Conservation (phyloP, 2,329 filamentous ascomycete species). For the Aspergillus intermedius region DNA sequence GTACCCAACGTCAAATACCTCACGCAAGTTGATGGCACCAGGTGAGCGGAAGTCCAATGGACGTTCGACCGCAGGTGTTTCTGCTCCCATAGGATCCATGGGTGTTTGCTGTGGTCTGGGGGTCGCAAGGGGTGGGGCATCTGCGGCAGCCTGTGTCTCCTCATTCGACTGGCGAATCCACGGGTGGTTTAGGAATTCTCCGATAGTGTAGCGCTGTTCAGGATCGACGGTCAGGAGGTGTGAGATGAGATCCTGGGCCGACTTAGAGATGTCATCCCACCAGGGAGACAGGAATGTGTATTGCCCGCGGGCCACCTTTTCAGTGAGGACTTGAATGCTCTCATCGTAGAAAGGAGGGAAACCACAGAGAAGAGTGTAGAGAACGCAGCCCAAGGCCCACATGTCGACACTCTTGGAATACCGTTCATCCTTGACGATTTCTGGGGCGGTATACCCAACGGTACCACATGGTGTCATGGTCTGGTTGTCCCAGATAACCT, state of each 20-base stretch:
- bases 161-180: slow-evolving; percentile 75
- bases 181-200: slow-evolving; percentile 86
- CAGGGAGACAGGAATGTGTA: slow-evolving; percentile 97
- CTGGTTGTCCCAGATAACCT: slow-evolving; percentile 95
- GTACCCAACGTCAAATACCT: slow-evolving; percentile 98
- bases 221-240: slow-evolving; percentile 93
- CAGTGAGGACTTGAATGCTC: slow-evolving; percentile 91
- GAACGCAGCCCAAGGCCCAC: slow-evolving; percentile 95
- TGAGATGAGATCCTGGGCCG: slow-evolving; percentile 86
- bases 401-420: slow-evolving; percentile 99
- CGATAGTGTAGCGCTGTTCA: slow-evolving; percentile 88
- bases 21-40: slow-evolving; percentile 86
- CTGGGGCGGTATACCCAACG: slow-evolving; percentile 93
- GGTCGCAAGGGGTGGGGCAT: slow-evolving; percentile 66
- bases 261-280: slow-evolving; percentile 98
- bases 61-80: slow-evolving; percentile 48
- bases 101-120: slow-evolving; percentile 53
- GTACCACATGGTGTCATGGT: slow-evolving; percentile 99
- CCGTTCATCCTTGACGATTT: slow-evolving; percentile 97
- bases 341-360: slow-evolving; percentile 99
- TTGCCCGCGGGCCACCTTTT: slow-evolving; percentile 94
- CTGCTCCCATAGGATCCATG: slow-evolving; percentile 47
- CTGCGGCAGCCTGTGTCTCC: slow-evolving; percentile 58
- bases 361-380: slow-evolving; percentile 93
- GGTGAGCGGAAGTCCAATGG: slow-evolving; percentile 92